These are phyloP conservation scores for Trichophyton benhamiae DNA, from an alignment of 2,329 filamentous ascomycete species.

Conservation along the genomic window DNA sequence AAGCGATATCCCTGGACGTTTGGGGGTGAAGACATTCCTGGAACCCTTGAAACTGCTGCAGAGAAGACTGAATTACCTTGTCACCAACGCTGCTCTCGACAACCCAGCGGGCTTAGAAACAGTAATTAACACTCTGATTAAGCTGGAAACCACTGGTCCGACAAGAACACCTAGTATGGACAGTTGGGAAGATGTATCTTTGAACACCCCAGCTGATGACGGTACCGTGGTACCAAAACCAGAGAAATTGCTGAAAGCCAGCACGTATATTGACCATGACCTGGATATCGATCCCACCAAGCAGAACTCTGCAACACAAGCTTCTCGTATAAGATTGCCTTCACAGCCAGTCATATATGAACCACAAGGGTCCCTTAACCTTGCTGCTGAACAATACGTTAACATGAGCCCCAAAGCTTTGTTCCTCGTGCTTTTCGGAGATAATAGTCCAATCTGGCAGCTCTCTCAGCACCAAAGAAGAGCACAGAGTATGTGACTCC, in stretches of 20 bases:
- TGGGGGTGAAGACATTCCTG: slow-evolving; percentile 86
- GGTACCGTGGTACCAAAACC: slow-evolving; percentile 27
- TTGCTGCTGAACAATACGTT: slow-evolving; percentile 68
- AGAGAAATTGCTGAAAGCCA: slow-evolving; percentile 42
- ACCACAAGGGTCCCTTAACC: slow-evolving; percentile 65
- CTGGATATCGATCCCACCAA: slow-evolving; percentile 38
- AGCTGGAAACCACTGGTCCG: slow-evolving; percentile 52
- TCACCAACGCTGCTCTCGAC: slow-evolving; percentile 65
- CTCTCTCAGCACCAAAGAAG: slow-evolving; percentile 74
- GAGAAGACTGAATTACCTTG: slow-evolving; percentile 68
- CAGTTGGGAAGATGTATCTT: slow-evolving; percentile 78
- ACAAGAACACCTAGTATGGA: slow-evolving; percentile 62
- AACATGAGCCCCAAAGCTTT: slow-evolving; percentile 86
- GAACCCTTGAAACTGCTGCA: slow-evolving; percentile 76
- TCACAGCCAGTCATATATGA: slow-evolving; percentile 70
- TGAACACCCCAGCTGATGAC: slow-evolving; percentile 45
- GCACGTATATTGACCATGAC: slow-evolving; percentile 51
- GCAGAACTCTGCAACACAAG: slow-evolving; percentile 30
- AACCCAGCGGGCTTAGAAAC: slow-evolving; percentile 57
- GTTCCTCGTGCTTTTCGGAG: slow-evolving; percentile 92
- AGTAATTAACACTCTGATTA: slow-evolving; percentile 59
- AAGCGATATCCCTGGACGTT: slow-evolving; percentile 53
- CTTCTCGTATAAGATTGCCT: slow-evolving; percentile 69
- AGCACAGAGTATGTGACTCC: slow-evolving; percentile 43
- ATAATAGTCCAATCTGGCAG: slow-evolving; percentile 89